Percentiles rank a stretch among this genome's conserved stretches.
These are phyloP conservation scores for Erucastrum elatum DNA, from an alignment of 345 rosid genomes.

Conservation along the genomic window DNA sequence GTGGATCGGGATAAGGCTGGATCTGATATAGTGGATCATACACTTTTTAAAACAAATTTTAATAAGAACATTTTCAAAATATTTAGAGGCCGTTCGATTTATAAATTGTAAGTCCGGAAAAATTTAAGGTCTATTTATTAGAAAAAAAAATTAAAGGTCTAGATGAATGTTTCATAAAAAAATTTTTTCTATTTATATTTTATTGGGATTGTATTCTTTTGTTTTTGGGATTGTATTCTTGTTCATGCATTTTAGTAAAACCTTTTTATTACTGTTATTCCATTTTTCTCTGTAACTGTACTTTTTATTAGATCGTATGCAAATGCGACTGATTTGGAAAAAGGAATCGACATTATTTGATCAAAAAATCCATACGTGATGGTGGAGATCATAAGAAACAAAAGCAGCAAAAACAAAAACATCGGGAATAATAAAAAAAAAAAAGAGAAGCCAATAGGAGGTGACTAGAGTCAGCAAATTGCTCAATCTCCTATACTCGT, in stretches of 20 bases:
- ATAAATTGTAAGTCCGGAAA: background rate
- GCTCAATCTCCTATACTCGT: slow-evolving; percentile 8
- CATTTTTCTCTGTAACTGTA: background rate
- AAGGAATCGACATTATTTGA: background rate
- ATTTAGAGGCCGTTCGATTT: background rate
- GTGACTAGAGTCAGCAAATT: slow-evolving; percentile 12
- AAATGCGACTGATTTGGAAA: background rate
- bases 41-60: background rate
- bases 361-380: slow-evolving; percentile 2
- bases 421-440: background rate
- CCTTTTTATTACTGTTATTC: background rate
- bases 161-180: background rate
- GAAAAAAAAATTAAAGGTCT: background rate
- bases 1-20: background rate
- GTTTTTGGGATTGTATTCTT: background rate
- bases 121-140: background rate
- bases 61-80: background rate
- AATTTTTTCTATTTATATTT: too few species aligned
- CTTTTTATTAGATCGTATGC: background rate
- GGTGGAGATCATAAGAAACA: background rate
- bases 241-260: background rate
- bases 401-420: slow-evolving; percentile 12
- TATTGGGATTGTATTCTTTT: background rate
- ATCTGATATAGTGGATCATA: background rate
- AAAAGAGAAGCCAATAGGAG: background rate